phyloP scores from a whole-genome alignment of 2,329 filamentous ascomycete species.

The Pleoardoris graminearum region DNA sequence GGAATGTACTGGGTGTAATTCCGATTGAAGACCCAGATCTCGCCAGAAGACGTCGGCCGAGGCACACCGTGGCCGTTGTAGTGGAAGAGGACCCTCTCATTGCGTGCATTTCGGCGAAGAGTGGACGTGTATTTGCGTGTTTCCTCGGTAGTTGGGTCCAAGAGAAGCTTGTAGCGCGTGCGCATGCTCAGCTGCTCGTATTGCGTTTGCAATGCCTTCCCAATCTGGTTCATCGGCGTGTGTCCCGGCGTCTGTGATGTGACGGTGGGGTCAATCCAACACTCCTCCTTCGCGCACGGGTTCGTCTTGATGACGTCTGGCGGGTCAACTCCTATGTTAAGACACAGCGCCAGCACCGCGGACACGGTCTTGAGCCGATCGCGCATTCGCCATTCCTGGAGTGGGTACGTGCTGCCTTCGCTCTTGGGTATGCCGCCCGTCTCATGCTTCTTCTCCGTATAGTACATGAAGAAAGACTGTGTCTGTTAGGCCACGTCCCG shows the following conservation, averaged over 20 bases:
- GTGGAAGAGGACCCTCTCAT: slow-evolving; percentile 94
- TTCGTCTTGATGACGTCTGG: slow-evolving; percentile 96
- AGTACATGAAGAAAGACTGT: slow-evolving; percentile 99
- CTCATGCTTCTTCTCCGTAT: slow-evolving; percentile 96
- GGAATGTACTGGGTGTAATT: slow-evolving; percentile 99
- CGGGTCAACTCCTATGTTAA: slow-evolving; percentile 97
- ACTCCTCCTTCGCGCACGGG: slow-evolving; percentile 90
- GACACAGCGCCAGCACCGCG: slow-evolving; percentile 87
- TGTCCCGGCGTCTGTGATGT: slow-evolving; percentile 69
- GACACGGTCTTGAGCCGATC: slow-evolving; percentile 96
- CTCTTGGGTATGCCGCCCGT: slow-evolving; percentile 83
- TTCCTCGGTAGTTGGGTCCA: slow-evolving; percentile 96
- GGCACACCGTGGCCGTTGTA: slow-evolving; percentile 99
- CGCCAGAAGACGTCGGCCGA: slow-evolving; percentile 90
- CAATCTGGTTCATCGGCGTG: slow-evolving; percentile 91
- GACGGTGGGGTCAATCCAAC: slow-evolving; percentile 90
- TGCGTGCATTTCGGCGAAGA: slow-evolving; percentile 87
- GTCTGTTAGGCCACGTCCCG: slow-evolving; percentile 13
- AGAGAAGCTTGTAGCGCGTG: slow-evolving; percentile 95
- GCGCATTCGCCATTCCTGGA: slow-evolving; percentile 97
- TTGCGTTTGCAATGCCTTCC: slow-evolving; percentile 92
- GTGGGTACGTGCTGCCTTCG: slow-evolving; percentile 55
- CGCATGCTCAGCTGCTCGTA: slow-evolving; percentile 94
- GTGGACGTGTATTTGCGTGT: slow-evolving; percentile 95
- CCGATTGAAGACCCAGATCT: slow-evolving; percentile 99